Evolutionary conservation across 148 eudicot species (phyloP).

Genomic region (Agrostemma githago): DNA sequence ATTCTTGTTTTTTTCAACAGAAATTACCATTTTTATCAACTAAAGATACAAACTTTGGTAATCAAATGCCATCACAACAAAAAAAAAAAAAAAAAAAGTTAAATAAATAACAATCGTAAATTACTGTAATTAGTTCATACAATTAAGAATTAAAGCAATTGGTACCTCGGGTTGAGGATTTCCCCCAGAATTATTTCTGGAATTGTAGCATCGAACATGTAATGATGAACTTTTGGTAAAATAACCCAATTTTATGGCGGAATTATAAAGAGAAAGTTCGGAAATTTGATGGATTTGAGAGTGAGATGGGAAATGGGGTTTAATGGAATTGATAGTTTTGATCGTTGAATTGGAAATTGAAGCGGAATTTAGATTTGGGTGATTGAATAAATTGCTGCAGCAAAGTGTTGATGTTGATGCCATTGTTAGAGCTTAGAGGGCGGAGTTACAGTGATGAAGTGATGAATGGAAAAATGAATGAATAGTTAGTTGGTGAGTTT

Average conservation of each 20-base stretch:
- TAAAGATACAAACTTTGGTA: not conserved
- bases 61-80: not conserved
- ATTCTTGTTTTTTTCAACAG: not conserved
- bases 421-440: not conserved
- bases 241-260: constrained; percentile 8
- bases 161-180: constrained; percentile 34
- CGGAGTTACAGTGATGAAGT: not conserved
- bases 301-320: not conserved
- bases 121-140: not conserved
- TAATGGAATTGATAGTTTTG: not conserved
- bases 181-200: constrained; percentile 25
- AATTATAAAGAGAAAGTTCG: constrained; percentile 4
- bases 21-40: not conserved
- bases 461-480: not conserved
- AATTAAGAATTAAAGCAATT: not conserved
- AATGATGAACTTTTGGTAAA: constrained; percentile 19
- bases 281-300: constrained; percentile 11
- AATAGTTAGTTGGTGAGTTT: not conserved
- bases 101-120: not conserved
- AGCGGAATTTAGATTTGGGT: constrained; percentile 11
- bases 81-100: not conserved
- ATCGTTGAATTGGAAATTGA: constrained; percentile 9
- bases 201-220: constrained; percentile 32
- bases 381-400: constrained; percentile 11
- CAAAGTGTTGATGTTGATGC: constrained; percentile 16